Conservation (phyloP, 768 basidiomycete genomes). For the Lyophyllum semitale region DNA sequence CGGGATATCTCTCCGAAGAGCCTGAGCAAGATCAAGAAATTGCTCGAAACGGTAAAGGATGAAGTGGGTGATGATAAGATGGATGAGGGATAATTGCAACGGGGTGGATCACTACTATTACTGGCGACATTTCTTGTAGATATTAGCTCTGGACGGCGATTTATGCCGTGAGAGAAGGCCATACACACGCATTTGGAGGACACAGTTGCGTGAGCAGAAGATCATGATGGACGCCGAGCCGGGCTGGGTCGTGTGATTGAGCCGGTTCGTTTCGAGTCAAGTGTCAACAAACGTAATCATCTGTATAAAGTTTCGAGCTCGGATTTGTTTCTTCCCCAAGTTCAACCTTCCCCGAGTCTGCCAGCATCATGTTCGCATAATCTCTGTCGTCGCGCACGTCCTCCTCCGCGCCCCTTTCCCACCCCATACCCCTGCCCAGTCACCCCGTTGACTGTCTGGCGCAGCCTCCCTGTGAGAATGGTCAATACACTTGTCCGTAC, state of each 20-base stretch:
- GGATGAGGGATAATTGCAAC: constrained; percentile 70
- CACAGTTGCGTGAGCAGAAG: neutral
- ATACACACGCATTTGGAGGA: constrained; percentile 10
- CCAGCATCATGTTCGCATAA: constrained; percentile 47
- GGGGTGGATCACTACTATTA: constrained; percentile 19
- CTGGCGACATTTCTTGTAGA: constrained; percentile 37
- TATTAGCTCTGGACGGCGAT: constrained; percentile 12
- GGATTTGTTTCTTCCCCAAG: constrained; percentile 20
- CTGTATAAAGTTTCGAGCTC: constrained; percentile 25
- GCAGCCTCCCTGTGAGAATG: constrained; percentile 53
- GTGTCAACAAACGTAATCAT: constrained; percentile 11
- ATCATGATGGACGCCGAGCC: too few relatives aligned
- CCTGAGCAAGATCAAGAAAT: constrained; percentile 77
- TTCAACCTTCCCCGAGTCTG: constrained; percentile 18
- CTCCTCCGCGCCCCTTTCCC: constrained; percentile 34
- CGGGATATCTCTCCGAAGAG: constrained; percentile 95
- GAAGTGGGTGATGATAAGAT: constrained; percentile 62
- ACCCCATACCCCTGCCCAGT: constrained; percentile 25
- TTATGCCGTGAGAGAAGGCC: constrained; percentile 6
- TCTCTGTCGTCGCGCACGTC: constrained; percentile 26
- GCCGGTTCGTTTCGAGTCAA: constrained; percentile 19
- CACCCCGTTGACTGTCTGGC: constrained; percentile 44
- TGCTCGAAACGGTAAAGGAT: constrained; percentile 71
- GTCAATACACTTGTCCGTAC: constrained; percentile 81
- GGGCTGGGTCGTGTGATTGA: constrained; percentile 17